A percentile compares a stretch with the other conserved stretches of the same genome.
Evolutionary conservation across 176 grass and related monocot species (phyloP).

Genomic region (Oryza longistaminata): DNA sequence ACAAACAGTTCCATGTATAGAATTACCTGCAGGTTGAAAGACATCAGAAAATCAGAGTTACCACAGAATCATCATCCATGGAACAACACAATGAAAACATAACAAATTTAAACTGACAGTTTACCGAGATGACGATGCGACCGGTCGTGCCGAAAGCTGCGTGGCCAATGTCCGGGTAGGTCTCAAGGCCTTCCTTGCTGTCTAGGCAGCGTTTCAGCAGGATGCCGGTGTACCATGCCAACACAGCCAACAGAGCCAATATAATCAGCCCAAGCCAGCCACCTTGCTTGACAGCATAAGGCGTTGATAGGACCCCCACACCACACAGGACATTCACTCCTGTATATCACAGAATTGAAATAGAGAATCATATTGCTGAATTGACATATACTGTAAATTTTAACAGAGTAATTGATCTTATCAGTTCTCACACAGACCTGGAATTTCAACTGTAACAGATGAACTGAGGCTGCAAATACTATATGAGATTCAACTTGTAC

Average conservation of each 20-base stretch:
- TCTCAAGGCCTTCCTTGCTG: constrained; percentile 59
- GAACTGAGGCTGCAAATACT: not conserved
- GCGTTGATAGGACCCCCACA: constrained; percentile 65
- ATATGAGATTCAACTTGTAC: not conserved
- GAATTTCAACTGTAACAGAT: not conserved
- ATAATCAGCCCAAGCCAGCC: constrained; percentile 60
- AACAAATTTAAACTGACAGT: not conserved
- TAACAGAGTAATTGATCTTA: not conserved
- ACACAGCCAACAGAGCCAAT: constrained; percentile 42
- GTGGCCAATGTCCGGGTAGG: constrained; percentile 73
- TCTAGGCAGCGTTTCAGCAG: constrained; percentile 65
- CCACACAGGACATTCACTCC: constrained; percentile 75
- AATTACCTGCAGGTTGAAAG: constrained; percentile 49
- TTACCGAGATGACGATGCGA: constrained; percentile 59
- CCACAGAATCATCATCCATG: not conserved
- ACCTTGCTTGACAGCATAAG: constrained; percentile 64
- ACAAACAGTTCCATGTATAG: constrained; percentile 79
- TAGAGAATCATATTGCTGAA: not conserved
- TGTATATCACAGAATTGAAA: not conserved
- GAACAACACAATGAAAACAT: not conserved
- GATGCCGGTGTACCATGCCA: constrained; percentile 64
- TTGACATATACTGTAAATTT: not conserved
- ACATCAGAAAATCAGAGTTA: not conserved
- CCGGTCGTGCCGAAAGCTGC: constrained; percentile 65
- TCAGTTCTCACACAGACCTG: not conserved